Conservation (phyloP, 192 early-diverging fungal species). For the Oehlia diaphana region DNA sequence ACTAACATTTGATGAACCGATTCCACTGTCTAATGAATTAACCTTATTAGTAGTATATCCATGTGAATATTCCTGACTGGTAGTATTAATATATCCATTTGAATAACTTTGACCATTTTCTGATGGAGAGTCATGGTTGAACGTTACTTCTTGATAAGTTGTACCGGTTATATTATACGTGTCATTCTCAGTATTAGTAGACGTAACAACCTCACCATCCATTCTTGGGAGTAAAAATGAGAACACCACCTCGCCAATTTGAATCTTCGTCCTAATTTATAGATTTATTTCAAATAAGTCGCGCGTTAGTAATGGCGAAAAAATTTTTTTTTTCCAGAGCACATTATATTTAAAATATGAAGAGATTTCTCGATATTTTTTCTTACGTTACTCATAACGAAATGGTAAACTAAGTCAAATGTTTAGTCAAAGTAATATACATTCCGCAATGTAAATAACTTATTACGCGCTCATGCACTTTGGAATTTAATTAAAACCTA, state of each 20-base stretch:
- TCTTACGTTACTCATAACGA: neutral
- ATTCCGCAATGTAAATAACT: neutral
- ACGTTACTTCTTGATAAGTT: constrained; percentile 4
- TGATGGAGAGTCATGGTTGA: neutral
- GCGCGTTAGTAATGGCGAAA: neutral
- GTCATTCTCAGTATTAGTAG: constrained; percentile 19
- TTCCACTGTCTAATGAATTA: neutral
- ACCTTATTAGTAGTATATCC: neutral
- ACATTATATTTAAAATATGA: neutral
- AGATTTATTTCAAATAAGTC: constrained; percentile 7
- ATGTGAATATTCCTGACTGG: neutral
- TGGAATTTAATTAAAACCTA: neutral
- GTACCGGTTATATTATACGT: neutral
- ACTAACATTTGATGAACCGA: neutral
- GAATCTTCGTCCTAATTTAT: constrained; percentile 65
- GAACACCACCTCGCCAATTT: constrained; percentile 81
- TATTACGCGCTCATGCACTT: neutral
- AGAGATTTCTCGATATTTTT: no score
- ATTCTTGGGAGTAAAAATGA: constrained; percentile 74
- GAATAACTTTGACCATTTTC: constrained; percentile 1
- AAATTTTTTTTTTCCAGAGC: neutral
- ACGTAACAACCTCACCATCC: constrained; percentile 39
- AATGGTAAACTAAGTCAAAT: neutral
- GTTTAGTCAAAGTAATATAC: neutral
- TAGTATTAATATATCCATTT: constrained; percentile 5